Base-by-base conservation (phyloP, 2,329 filamentous ascomycete species). In the Aspergillus sp. region DNA sequence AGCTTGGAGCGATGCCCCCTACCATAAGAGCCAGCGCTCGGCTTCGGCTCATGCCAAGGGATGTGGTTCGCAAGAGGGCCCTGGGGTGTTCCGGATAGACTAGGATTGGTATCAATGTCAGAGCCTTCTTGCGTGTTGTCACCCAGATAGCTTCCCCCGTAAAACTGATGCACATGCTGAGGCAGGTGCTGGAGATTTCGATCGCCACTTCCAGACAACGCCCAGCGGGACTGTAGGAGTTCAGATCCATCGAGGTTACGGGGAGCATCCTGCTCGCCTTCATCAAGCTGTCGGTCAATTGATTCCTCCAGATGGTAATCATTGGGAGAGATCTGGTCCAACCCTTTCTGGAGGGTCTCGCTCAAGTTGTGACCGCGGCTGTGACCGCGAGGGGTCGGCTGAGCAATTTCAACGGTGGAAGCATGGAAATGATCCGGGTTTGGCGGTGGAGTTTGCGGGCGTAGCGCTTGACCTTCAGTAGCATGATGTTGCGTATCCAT, bases 281-380 rank as follows among this genome's bases (percentile, higher is more conserved):
- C 87, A 54, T 92, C 88, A 45, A 93, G 78, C 64, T 93, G 87
- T 49, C 88, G 86, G 47, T 89, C 85, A 56, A 92, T 85, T 55
- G 89, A 86, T 66, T 91, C 85, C 66, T 92, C 89, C 56, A 94
- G 72, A 62, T 93, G 89, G 65, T 94, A 93, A 63, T 96, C 89
- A 4, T 89, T 87, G 64, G 92, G 88, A 46, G 58, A 58, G 56
- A 68, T 64, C 36, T 69, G 67, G 36, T 94, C 88, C 51, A 95
- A 87, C 60, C 94, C 91, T 56, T 87, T 87, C 68, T 96, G 91
- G 20, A 96, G 79, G 43, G 85, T 89, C 57, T 86, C 82, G 63
- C 87, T 91, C 38, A 89, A 80, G 60, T 91, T 91, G 61, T 92
- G 88, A 51, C 79, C 79, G 69, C 59, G 61, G 21, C 57, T 61